A percentile compares a stretch with the other conserved stretches of the same genome.
These are phyloP conservation scores for Sanghuangporus baumii DNA, from an alignment of 1,284 basidiomycete species.

Conservation along the genomic window DNA sequence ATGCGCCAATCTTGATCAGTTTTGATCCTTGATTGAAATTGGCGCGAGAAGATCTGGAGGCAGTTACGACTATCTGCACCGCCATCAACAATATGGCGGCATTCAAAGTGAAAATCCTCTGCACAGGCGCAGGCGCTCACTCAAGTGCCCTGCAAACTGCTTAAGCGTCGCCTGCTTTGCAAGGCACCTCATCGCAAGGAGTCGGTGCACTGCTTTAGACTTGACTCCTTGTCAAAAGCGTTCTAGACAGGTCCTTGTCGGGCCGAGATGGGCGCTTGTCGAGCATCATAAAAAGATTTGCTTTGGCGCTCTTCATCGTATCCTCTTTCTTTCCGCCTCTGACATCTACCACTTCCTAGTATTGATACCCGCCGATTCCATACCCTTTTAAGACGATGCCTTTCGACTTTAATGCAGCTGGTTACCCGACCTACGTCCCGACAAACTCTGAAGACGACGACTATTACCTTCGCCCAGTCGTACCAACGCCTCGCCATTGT, in stretches of 20 bases:
- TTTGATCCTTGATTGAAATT: no score
- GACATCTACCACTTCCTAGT: neutral
- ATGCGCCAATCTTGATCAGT: no score
- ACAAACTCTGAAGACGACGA: constrained; percentile 1
- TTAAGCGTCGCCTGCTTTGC: neutral
- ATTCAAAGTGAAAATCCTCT: neutral
- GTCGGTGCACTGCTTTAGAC: neutral
- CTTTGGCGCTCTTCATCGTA: neutral
- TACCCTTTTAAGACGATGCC: constrained; percentile 9
- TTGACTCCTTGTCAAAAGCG: neutral
- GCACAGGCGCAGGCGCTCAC: neutral
- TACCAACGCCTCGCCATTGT: constrained; percentile 5
- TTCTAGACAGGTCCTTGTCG: neutral
- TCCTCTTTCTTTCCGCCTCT: neutral
- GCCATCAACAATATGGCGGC: neutral
- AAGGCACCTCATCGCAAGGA: constrained; percentile 20
- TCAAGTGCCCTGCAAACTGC: neutral
- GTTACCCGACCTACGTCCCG: constrained; percentile 6
- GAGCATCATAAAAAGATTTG: neutral
- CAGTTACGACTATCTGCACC: neutral
- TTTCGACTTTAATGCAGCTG: neutral
- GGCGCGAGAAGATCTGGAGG: neutral
- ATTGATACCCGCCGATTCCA: neutral
- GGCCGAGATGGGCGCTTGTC: neutral
- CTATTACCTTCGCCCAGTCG: constrained; percentile 10